phyloP scores from a whole-genome alignment of 2,329 filamentous ascomycete genomes.

The Bisporella sp. region DNA sequence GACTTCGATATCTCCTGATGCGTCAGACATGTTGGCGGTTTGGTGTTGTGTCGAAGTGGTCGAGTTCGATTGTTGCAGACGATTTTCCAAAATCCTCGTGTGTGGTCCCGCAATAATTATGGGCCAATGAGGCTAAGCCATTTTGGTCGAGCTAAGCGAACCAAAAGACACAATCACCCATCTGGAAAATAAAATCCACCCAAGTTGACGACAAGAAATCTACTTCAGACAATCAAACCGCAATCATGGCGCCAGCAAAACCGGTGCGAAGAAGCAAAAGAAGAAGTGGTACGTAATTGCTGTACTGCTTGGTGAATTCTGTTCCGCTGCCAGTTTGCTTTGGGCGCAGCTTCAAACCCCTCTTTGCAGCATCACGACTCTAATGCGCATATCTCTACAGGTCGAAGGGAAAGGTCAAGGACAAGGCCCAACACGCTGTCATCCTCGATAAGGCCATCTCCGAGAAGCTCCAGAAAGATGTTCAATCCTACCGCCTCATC shows the following conservation, averaged over 20 bases:
- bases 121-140: no score
- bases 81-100: no score
- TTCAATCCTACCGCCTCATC: constrained; percentile 99
- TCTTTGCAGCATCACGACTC: not conserved
- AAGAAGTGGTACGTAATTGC: constrained; percentile 47
- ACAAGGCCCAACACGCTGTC: constrained; percentile 99
- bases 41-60: constrained; percentile 14
- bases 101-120: no score
- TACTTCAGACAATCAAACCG: constrained; percentile 3
- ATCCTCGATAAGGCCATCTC: constrained; percentile 96
- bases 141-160: no score
- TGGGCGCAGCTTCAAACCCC: no score
- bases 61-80: not conserved
- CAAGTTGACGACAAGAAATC: no score
- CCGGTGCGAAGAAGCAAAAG: constrained; percentile 74
- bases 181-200: no score
- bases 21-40: constrained; percentile 75
- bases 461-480: constrained; percentile 99
- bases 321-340: not conserved
- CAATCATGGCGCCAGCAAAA: constrained; percentile 41
- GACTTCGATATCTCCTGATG: constrained; percentile 83
- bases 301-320: not conserved
- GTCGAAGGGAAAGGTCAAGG: constrained; percentile 82
- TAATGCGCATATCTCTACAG: constrained; percentile 19
- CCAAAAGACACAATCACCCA: no score